Evolutionary conservation across 352 stramenopile species (phyloP), one percentile per base, ranked within the genome.

Genomic region (Chrysophaeum taylorii): DNA sequence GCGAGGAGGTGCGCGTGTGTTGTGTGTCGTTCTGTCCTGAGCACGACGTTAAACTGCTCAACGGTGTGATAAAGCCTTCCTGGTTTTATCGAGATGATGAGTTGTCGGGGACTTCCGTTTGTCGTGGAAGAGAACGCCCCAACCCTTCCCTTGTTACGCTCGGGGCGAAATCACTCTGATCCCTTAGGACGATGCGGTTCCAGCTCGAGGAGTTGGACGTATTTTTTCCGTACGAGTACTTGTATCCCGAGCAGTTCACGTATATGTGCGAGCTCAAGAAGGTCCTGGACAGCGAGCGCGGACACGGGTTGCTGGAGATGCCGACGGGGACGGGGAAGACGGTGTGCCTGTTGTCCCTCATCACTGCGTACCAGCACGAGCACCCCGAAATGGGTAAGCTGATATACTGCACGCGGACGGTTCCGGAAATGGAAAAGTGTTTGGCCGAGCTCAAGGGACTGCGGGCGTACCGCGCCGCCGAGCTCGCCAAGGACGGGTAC

Each of bases 211-310:
- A 91, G 36, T 81, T 99, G 23, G 87, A 96, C 72, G 94, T 99
- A 45, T 92, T 98, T 75, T 99, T 98, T 78, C 95, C 94, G 43
- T 99, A 98, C 72, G 79, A 88, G 39, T 85, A 81, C 69, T 95
- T 98, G 79, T 99, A 99, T 82, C 81, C 93, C 43, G 96, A 99
- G 79, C 96, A 99, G 83, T 94, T 98, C 73, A 86, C 97, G 76
- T 99, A 99, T 82, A 99, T 99, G 95, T 85, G 91, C 33, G 90
- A 97, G 71, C 82, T 99, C 16, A 99, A 99, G 85, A 88, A 93
- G 43, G 86, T 94, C 12, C 81, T 99, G 36, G 95, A 99, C 75
- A 90, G 91, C 0, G 90, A 96, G 54, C n/a, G n/a, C n/a, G 94
- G 94, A 43, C 93, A 98, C 81, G 95, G 86, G 74, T 89, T 98